Evolutionary conservation across 768 basidiomycete genomes (phyloP), one percentile per base, ranked within the genome.

Genomic region (Russula earlei): DNA sequence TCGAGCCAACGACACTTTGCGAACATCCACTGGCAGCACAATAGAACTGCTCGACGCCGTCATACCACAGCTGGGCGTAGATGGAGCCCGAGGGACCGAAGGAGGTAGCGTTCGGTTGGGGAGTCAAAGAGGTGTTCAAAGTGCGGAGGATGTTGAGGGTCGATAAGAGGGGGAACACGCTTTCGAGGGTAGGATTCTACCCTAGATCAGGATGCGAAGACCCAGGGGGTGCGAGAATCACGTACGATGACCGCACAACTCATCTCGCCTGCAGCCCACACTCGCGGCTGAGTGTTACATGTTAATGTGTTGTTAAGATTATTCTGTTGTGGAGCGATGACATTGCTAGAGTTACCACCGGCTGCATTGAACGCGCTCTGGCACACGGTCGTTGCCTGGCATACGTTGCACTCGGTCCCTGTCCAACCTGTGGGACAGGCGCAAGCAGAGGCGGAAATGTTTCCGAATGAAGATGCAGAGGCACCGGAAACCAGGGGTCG

Each of bases 41-140:
- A 67, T 79, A 87, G 71, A 97, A 97, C 65, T 96, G 91, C 65
- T 93, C 89, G 31, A 84, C 80, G 10, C 87, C 84, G n/a, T 74
- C 75, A 67, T 90, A 91, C 68, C 85, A 83, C 5, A 91, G 71
- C 60, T 90, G 86, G 0, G 83, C 83, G 56, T 77, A 83, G n/a
- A 77, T 68, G 8, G 77, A 73, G 11, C 79, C 76, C 15, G 72
- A 68, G 8, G 66, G 33, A 25, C 84, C 85, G 59, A 82, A 83
- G 7, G 80, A 74, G 5, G 83, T 82, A 4, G 74, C 65, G 55
- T 84, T 78, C 5, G 83, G 80, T 49, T 84, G 64, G 0, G 88
- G 90, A 0, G 87, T 82, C n/a, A 84, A 73, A 1, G 77, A 73
- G 4, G 85, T 72, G 56, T 90, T 76, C 31, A 90, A 70, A 0